phyloP scores from a whole-genome alignment of 192 early-diverging fungal genomes.

The Backusella sp. region DNA sequence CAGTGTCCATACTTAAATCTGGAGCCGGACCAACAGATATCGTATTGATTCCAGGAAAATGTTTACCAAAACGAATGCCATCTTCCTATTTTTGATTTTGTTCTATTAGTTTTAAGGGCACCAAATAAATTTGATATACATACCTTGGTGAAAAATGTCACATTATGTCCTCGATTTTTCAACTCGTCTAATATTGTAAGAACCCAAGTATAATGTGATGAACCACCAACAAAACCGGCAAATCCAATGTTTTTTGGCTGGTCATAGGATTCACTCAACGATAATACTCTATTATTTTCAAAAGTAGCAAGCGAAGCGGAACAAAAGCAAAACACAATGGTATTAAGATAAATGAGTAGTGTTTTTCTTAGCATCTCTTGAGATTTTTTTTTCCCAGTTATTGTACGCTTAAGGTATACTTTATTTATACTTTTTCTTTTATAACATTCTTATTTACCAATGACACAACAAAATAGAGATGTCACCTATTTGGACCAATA shows the following conservation, averaged over 20 bases:
- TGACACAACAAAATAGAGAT: background rate
- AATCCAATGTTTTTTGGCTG: background rate
- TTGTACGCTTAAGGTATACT: background rate
- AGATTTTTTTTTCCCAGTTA: background rate
- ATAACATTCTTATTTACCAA: background rate
- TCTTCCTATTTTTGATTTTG: background rate
- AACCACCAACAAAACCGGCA: background rate
- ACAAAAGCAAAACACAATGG: background rate
- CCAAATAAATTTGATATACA: background rate
- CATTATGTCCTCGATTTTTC: background rate
- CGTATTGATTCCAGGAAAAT: background rate
- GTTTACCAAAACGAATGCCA: background rate
- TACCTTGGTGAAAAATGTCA: constrained; percentile 2
- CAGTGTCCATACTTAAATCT: background rate
- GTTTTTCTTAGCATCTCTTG: background rate
- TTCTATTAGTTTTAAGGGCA: background rate
- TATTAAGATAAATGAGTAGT: background rate
- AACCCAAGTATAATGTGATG: constrained; percentile 2
- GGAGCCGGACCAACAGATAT: background rate
- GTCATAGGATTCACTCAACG: background rate
- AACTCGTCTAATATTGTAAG: constrained; percentile 4
- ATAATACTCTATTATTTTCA: background rate
- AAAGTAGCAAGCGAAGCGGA: background rate
- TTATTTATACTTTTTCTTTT: background rate
- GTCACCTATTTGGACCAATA: background rate